A percentile compares a stretch with the other conserved stretches of the same genome.
phyloP scores from a whole-genome alignment of 2,329 filamentous ascomycete genomes.

The Venturia nashicola region DNA sequence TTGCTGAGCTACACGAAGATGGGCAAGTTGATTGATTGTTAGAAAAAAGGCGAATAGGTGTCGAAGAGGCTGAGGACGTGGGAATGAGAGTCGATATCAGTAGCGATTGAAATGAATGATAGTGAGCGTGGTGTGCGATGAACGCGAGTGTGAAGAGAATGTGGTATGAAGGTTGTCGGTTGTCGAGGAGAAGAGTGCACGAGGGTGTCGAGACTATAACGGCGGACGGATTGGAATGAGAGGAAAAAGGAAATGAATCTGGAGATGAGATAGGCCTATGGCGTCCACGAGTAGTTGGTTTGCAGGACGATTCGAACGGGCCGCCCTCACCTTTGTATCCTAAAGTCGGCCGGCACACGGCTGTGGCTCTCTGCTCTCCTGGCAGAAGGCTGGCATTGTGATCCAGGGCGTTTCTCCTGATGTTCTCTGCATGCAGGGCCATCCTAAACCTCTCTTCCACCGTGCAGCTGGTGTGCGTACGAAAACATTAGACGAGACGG shows the following conservation, averaged over 20 bases:
- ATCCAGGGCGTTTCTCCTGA: neutral
- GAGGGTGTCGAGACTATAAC: neutral
- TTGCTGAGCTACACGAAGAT: neutral
- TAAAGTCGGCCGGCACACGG: neutral
- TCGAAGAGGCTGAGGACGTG: neutral
- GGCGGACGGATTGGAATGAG: no score
- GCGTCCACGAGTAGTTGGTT: neutral
- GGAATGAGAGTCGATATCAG: neutral
- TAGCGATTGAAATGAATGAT: neutral
- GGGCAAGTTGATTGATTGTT: neutral
- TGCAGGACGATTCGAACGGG: neutral
- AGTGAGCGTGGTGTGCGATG: neutral
- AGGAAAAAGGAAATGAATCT: conserved; percentile 3
- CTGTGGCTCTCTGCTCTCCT: neutral
- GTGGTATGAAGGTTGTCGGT: neutral
- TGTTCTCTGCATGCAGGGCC: neutral
- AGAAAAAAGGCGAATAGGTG: neutral
- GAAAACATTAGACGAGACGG: no score
- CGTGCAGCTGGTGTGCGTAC: neutral
- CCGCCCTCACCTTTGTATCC: conserved; percentile 2
- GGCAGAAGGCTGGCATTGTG: neutral
- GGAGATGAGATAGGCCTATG: conserved; percentile 1
- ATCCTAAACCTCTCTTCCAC: neutral
- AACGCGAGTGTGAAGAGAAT: neutral
- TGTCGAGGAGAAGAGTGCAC: neutral